phyloP scores from a whole-genome alignment of 2,329 filamentous ascomycete genomes.

The Neonectria sp. region DNA sequence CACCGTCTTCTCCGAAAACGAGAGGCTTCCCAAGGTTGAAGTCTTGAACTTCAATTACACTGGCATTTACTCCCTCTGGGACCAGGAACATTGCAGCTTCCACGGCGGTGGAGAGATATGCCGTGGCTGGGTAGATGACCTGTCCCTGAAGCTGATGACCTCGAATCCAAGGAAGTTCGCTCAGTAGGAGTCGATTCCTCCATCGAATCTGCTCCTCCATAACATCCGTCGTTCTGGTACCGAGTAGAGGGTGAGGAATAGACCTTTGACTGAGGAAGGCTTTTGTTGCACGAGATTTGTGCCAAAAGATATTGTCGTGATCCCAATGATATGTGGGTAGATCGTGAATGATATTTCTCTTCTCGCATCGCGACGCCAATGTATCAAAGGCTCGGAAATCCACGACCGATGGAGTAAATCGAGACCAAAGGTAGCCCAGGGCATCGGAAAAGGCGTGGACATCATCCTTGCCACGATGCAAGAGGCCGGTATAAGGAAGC shows the following conservation, averaged over 20 bases:
- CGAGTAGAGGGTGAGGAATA: not conserved
- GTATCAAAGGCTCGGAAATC: slow-evolving; percentile 2
- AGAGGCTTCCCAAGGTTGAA: slow-evolving; percentile 21
- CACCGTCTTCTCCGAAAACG: not conserved
- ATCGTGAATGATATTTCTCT: slow-evolving; percentile 35
- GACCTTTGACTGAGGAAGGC: too few species aligned
- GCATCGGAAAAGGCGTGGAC: slow-evolving; percentile 29
- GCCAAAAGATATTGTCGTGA: slow-evolving; percentile 50
- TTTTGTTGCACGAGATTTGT: not conserved
- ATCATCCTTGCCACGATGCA: slow-evolving; percentile 38
- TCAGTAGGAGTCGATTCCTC: not conserved
- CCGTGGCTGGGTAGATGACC: slow-evolving; percentile 9
- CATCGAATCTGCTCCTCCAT: slow-evolving; percentile 2
- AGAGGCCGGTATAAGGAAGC: slow-evolving; percentile 22
- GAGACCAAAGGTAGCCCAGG: slow-evolving; percentile 38
- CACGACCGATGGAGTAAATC: not conserved
- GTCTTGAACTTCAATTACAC: slow-evolving; percentile 11
- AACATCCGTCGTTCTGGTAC: not conserved
- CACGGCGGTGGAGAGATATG: not conserved
- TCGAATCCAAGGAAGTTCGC: slow-evolving; percentile 3
- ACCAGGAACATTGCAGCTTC: not conserved
- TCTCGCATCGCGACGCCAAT: not conserved
- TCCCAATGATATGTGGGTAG: slow-evolving; percentile 58
- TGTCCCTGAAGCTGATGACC: slow-evolving; percentile 7
- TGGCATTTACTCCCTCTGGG: too few species aligned